A percentile compares a stretch with the other conserved stretches of the same genome.
Conservation (phyloP, 495 filamentous ascomycete species). For the Tuber indicum region DNA sequence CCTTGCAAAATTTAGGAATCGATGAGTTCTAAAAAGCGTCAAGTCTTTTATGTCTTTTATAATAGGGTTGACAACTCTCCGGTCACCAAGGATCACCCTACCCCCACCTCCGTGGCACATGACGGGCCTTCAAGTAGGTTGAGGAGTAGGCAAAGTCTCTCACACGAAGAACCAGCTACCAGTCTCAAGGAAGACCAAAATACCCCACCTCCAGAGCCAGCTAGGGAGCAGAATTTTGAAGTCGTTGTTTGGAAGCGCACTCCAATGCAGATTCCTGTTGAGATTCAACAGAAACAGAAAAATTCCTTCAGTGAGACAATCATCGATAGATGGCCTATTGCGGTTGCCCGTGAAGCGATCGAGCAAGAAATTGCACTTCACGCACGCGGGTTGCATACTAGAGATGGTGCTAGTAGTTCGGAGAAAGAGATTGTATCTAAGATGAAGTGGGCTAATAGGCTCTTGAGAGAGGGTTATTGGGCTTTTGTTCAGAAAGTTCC, state of each 20-base stretch:
- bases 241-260: background rate
- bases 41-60: background rate
- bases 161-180: background rate
- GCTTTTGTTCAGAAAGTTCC: background rate
- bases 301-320: background rate
- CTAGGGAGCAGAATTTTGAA: background rate
- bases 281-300: background rate
- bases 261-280: background rate
- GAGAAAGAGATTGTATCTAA: background rate
- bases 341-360: background rate
- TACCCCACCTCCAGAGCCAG: background rate
- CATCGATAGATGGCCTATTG: background rate
- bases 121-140: background rate
- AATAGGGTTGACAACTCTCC: background rate
- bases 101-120: background rate
- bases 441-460: background rate
- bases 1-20: background rate
- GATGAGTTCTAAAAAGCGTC: background rate
- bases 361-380: background rate
- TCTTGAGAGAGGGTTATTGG: background rate
- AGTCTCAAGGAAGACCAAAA: background rate
- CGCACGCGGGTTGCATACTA: background rate
- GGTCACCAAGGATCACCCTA: background rate
- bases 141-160: background rate
- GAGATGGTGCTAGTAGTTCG: background rate